phyloP scores from a whole-genome alignment of 1,284 basidiomycete genomes.

The Chalciporus sp. region DNA sequence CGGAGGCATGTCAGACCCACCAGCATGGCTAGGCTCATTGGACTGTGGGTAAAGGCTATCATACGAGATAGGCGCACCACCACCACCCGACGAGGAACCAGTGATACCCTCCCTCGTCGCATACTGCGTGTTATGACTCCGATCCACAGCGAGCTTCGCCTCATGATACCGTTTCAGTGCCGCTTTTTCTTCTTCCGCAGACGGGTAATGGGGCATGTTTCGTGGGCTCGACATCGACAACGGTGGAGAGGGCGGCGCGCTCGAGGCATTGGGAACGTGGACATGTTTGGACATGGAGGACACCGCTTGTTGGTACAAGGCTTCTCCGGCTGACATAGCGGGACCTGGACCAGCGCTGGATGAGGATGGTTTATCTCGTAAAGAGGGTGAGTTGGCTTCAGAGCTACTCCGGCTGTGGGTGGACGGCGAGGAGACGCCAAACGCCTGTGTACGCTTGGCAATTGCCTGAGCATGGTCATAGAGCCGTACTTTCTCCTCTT shows the following conservation, averaged over 20 bases:
- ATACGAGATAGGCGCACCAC: constrained; percentile 49
- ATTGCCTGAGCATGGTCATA: constrained; percentile 69
- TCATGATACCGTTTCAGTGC: constrained; percentile 67
- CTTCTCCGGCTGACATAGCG: constrained; percentile 42
- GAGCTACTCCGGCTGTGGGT: constrained; percentile 37
- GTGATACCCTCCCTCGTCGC: constrained; percentile 26
- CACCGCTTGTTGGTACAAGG: constrained; percentile 49
- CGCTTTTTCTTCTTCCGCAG: constrained; percentile 62
- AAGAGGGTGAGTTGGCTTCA: constrained; percentile 21
- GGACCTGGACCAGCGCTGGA: constrained; percentile 9
- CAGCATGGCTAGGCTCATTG: constrained; percentile 21
- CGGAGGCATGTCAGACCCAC: constrained; percentile 44
- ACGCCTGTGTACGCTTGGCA: constrained; percentile 51
- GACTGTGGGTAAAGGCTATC: constrained; percentile 55
- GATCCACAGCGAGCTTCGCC: constrained; percentile 69
- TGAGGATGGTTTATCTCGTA: constrained; percentile 19
- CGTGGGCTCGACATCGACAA: constrained; percentile 17
- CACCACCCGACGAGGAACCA: constrained; percentile 15
- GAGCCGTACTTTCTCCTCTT: constrained; percentile 70
- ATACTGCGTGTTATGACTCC: constrained; percentile 43
- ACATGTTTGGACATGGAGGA: constrained; percentile 35
- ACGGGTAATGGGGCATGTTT: constrained; percentile 45
- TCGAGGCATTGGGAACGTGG: background rate
- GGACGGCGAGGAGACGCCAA: constrained; percentile 27
- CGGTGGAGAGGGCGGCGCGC: constrained; percentile 25